Conservation (phyloP, 2,329 filamentous ascomycete genomes). For the Pyrenochaeta sp. region DNA sequence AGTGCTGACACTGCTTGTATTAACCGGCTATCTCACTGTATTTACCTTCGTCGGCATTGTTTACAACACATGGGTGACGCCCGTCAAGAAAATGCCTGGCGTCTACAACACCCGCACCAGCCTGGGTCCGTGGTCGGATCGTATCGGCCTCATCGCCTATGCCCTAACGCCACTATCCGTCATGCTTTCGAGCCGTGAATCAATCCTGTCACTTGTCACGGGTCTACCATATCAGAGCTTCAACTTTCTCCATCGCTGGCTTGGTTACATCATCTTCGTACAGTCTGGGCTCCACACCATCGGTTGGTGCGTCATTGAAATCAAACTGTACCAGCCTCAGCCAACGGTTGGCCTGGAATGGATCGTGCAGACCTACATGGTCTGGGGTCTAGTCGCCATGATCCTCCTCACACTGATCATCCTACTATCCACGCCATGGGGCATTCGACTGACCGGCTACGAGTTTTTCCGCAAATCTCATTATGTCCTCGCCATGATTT, state of each 20-base stretch:
- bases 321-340: constrained; percentile 74
- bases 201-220: constrained; percentile 72
- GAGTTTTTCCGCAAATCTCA: constrained; percentile 80
- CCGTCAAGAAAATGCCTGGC: constrained; percentile 64
- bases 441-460: constrained; percentile 74
- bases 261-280: constrained; percentile 75
- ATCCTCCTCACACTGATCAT: constrained; percentile 69
- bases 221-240: constrained; percentile 77
- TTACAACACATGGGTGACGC: constrained; percentile 75
- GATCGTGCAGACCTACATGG: constrained; percentile 72
- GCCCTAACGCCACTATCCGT: constrained; percentile 77
- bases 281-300: constrained; percentile 76
- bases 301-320: constrained; percentile 73
- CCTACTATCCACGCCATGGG: constrained; percentile 66
- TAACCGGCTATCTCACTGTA: constrained; percentile 70
- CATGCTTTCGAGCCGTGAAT: constrained; percentile 73
- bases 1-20: constrained; percentile 65
- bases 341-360: constrained; percentile 66
- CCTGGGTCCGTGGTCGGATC: constrained; percentile 73
- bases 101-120: constrained; percentile 71
- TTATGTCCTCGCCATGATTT: constrained; percentile 76
- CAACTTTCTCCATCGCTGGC: constrained; percentile 72
- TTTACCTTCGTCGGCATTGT: constrained; percentile 72
- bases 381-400: constrained; percentile 77
- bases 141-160: constrained; percentile 75